Base-by-base conservation (phyloP, 495 filamentous ascomycete genomes). In the Glonium stellatum region DNA sequence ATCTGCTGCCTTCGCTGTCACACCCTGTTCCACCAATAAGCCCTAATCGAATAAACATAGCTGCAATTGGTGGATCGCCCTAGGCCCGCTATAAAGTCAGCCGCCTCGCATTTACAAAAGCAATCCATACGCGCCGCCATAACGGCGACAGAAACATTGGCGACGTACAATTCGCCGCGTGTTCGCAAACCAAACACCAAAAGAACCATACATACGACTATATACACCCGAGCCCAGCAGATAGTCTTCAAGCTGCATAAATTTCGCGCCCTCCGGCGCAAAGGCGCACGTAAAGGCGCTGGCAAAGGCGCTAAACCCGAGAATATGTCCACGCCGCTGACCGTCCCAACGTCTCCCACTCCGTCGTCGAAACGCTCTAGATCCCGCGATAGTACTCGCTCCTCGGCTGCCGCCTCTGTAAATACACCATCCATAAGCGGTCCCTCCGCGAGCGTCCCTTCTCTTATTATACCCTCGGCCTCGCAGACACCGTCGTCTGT, bases 311-410 rank as follows among this genome's bases (percentile, higher is more conserved):
- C 18, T 39, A 18, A 48, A 31, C 18, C 56, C 12, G 48, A 54
- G 18, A 62, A 31, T 54, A 65, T 65, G 64, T 59, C 63, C 12
- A 56, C 61, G 47, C 58, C 62, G 55, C 64, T 62, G 36, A 61
- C 58, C 37, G 65, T 67, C 27, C 65, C 65, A 25, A 27, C 57
- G 5, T 67, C 65, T 25, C 65, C 68, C 31, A 47, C 37, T 35
- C 35, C 62, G 12, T 68, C 65, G 12, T 70, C 68, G 21, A 70
- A 68, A 52, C 65, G 63, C 22, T 70, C 68, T 13, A 56, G 65
- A 34, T 68, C 62, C 61, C 47, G 46, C 52, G 63, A 68, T 54
- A 66, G 61, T 52, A 58, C 59, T 13, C 57, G 55, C 10, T 65
- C 62, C 49, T 25, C 57, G 46, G 54, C 61, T 19, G 57, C 65